These are phyloP conservation scores for Aspergillus viridinutans DNA, from an alignment of 2,329 filamentous ascomycete species.

Conservation along the genomic window DNA sequence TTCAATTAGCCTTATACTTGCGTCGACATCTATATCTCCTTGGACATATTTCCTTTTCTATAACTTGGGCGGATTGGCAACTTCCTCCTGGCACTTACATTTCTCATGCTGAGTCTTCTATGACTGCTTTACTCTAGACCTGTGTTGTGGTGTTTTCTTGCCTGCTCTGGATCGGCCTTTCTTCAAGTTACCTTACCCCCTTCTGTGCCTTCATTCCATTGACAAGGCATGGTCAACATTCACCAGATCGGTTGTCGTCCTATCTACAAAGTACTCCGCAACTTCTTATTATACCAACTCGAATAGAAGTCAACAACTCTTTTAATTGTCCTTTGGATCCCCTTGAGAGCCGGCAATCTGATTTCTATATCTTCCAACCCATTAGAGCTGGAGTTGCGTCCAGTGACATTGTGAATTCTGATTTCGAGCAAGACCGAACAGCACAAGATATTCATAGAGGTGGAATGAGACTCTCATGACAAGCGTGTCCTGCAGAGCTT, in stretches of 20 bases:
- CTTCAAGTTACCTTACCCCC: constrained; percentile 38
- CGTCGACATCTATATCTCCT: neutral
- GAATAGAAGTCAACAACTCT: neutral
- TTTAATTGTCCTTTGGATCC: neutral
- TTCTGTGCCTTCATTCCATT: constrained; percentile 32
- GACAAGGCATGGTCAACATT: constrained; percentile 24
- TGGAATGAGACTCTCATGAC: constrained; percentile 19
- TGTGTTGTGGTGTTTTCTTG: constrained; percentile 17
- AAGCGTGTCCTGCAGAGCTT: constrained; percentile 7
- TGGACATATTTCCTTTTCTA: constrained; percentile 11
- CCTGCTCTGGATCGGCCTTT: constrained; percentile 54
- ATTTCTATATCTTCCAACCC: neutral
- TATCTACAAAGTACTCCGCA: constrained; percentile 11
- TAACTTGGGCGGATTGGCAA: constrained; percentile 18
- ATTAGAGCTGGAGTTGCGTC: neutral
- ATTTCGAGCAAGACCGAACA: neutral
- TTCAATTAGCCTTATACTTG: constrained; percentile 1
- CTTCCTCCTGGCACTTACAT: neutral
- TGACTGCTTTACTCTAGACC: constrained; percentile 1
- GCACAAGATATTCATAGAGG: constrained; percentile 2
- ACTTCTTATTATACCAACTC: constrained; percentile 9
- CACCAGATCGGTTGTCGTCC: constrained; percentile 20
- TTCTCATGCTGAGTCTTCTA: neutral
- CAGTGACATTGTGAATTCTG: neutral
- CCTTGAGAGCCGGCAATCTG: neutral